Conservation (phyloP, 2,329 filamentous ascomycete genomes). For the Berkeleyomyces basicola region DNA sequence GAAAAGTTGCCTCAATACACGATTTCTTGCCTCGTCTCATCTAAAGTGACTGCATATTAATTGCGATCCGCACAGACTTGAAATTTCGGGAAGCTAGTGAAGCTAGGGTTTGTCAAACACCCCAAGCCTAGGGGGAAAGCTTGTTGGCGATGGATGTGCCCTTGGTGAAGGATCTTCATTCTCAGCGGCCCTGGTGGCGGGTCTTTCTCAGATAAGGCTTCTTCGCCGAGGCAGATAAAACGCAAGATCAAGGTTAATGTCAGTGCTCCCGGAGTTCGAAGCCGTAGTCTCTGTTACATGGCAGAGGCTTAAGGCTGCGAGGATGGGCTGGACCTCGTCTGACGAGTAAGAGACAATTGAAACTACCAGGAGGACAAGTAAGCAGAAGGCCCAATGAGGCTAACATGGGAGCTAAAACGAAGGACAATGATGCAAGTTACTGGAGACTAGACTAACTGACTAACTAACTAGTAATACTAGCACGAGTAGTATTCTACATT, state of each 20-base stretch:
- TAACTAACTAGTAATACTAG: background rate
- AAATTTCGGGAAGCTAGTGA: background rate
- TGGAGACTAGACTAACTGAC: background rate
- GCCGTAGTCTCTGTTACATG: too few relatives aligned
- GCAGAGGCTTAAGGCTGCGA: background rate
- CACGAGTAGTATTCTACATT: background rate
- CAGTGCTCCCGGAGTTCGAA: too few relatives aligned
- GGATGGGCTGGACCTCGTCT: background rate
- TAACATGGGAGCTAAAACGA: background rate
- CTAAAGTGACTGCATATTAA: conserved; percentile 1
- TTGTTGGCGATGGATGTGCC: background rate
- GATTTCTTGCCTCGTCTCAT: background rate
- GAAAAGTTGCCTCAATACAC: background rate
- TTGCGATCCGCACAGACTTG: conserved; percentile 2
- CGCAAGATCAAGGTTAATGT: too few relatives aligned
- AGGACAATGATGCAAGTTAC: background rate
- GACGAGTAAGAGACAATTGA: background rate
- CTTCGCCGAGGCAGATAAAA: too few relatives aligned
- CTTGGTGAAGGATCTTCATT: background rate
- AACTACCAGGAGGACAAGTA: background rate
- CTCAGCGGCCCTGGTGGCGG: background rate
- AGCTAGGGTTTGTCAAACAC: background rate
- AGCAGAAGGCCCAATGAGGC: background rate
- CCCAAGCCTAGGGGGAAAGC: background rate
- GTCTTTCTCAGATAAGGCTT: background rate